phyloP scores from a whole-genome alignment of 2,329 filamentous ascomycete species.

The Epichloe aotearoae region DNA sequence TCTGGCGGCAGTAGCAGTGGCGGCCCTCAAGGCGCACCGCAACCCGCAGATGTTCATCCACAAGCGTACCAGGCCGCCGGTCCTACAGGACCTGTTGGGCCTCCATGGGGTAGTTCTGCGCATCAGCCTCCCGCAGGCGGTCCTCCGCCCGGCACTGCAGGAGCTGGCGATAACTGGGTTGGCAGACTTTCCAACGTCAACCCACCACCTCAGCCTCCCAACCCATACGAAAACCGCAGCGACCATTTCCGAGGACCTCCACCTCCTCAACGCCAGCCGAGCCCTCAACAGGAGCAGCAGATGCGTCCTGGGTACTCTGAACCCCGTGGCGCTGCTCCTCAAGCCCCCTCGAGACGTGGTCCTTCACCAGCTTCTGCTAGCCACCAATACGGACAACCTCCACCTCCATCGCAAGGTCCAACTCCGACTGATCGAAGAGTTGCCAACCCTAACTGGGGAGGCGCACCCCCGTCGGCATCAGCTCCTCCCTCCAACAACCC shows the following conservation, averaged over 20 bases:
- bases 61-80: constrained; percentile 80
- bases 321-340: constrained; percentile 20
- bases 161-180: constrained; percentile 42
- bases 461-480: constrained; percentile 33
- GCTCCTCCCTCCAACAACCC: constrained; percentile 24
- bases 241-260: constrained; percentile 55
- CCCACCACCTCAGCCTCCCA: constrained; percentile 58
- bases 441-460: constrained; percentile 46
- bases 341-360: constrained; percentile 32
- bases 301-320: constrained; percentile 50
- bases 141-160: constrained; percentile 50
- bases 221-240: constrained; percentile 62
- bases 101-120: constrained; percentile 77
- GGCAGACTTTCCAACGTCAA: constrained; percentile 67
- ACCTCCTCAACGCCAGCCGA: constrained; percentile 58
- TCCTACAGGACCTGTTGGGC: constrained; percentile 68
- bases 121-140: constrained; percentile 37
- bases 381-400: constrained; percentile 33
- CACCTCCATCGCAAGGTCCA: constrained; percentile 31
- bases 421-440: constrained; percentile 41
- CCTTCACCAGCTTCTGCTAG: constrained; percentile 26
- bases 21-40: constrained; percentile 62
- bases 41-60: constrained; percentile 90
- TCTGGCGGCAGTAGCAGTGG: constrained; percentile 63
- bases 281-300: constrained; percentile 54